These are phyloP conservation scores for Colletotrichum gloeosporioides DNA, from an alignment of 2,329 filamentous ascomycete species.

Conservation along the genomic window DNA sequence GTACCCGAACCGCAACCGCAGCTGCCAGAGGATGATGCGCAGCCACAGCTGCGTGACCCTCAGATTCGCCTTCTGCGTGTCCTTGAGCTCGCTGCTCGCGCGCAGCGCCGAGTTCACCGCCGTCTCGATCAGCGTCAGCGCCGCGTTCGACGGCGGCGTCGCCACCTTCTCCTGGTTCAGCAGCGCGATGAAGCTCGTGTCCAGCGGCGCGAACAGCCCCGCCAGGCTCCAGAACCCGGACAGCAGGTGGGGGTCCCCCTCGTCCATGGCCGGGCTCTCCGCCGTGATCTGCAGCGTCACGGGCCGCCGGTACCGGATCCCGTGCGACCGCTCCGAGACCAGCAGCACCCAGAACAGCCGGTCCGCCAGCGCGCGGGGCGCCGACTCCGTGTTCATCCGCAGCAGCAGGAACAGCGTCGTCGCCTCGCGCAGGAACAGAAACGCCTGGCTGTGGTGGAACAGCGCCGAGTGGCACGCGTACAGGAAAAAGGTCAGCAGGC, in stretches of 20 bases:
- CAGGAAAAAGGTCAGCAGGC: conserved; percentile 47
- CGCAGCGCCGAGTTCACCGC: conserved; percentile 41
- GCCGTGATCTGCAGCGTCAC: conserved; percentile 47
- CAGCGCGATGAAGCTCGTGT: conserved; percentile 46
- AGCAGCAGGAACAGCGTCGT: conserved; percentile 44
- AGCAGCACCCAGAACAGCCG: conserved; percentile 50
- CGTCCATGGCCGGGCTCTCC: conserved; percentile 37
- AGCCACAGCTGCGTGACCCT: conserved; percentile 51
- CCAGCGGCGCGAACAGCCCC: conserved; percentile 45
- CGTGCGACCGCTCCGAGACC: conserved; percentile 49
- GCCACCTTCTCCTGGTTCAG: conserved; percentile 42
- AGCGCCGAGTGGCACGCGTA: conserved; percentile 48
- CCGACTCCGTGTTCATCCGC: conserved; percentile 31
- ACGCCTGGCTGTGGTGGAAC: conserved; percentile 48
- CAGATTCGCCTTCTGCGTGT: conserved; percentile 50
- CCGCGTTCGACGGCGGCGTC: conserved; percentile 32
- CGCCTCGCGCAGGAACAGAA: conserved; percentile 47
- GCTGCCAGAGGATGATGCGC: conserved; percentile 49
- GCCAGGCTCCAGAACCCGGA: conserved; percentile 45
- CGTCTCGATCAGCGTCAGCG: conserved; percentile 39
- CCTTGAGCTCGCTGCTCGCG: conserved; percentile 36
- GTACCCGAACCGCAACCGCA: conserved; percentile 47
- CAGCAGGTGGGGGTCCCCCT: conserved; percentile 30
- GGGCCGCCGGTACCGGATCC: conserved; percentile 48
- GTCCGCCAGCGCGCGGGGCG: conserved; percentile 29